phyloP scores from a whole-genome alignment of 176 grass and related monocot species.

The Carex parvula region DNA sequence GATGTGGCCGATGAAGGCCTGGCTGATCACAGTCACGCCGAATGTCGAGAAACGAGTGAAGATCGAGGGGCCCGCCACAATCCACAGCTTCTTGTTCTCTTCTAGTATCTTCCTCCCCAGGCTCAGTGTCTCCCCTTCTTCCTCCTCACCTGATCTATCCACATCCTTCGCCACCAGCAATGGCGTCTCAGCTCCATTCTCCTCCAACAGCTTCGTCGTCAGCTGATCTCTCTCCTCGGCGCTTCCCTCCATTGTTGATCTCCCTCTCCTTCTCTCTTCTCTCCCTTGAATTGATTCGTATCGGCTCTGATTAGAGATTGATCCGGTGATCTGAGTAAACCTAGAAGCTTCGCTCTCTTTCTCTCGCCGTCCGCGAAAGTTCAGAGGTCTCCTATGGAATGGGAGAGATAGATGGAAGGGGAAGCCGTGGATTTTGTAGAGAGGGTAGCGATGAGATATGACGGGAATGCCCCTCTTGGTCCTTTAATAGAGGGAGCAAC shows the following conservation, averaged over 20 bases:
- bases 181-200: neutral
- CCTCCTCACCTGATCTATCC: neutral
- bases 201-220: conserved; percentile 27
- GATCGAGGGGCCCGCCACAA: conserved; percentile 72
- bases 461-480: neutral
- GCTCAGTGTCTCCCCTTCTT: conserved; percentile 17
- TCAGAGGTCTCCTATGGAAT: neutral
- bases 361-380: neutral
- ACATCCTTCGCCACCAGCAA: neutral
- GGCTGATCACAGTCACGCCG: conserved; percentile 85
- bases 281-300: neutral
- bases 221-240: conserved; percentile 22
- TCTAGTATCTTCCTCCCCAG: conserved; percentile 31
- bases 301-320: neutral
- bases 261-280: neutral
- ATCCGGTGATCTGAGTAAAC: neutral
- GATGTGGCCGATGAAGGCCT: conserved; percentile 83
- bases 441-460: neutral
- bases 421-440: neutral
- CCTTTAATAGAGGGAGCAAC: neutral
- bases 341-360: neutral
- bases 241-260: conserved; percentile 2
- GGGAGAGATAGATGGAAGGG: neutral
- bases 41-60: conserved; percentile 73
- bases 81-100: conserved; percentile 90